A percentile compares a stretch with the other conserved stretches of the same genome.
Conservation (phyloP, 768 basidiomycete species). For the Boletus patriciae region DNA sequence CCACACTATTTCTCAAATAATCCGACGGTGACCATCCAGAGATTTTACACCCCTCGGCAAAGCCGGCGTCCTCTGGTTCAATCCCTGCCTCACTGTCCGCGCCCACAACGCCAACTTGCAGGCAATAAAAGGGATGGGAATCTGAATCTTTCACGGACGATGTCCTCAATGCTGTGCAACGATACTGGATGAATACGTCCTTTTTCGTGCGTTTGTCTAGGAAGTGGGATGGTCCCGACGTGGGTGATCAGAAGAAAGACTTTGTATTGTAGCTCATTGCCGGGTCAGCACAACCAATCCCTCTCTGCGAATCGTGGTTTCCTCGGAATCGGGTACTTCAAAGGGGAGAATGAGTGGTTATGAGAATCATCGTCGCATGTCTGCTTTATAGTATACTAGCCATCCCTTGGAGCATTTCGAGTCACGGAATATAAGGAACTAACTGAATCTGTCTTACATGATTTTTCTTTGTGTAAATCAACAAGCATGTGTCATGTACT, state of each 20-base stretch:
- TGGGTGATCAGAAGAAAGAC: conserved; percentile 50
- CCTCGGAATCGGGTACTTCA: conserved; percentile 77
- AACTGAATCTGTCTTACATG: neutral
- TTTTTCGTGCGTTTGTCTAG: neutral
- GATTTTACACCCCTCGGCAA: conserved; percentile 69
- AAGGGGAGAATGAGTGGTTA: conserved; percentile 74
- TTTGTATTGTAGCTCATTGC: conserved; percentile 38
- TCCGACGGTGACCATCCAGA: conserved; percentile 37
- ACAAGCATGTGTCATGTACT: too few relatives aligned
- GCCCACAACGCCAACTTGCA: conserved; percentile 69
- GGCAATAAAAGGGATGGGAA: conserved; percentile 85
- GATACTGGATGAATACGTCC: too few relatives aligned
- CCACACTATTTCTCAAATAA: neutral
- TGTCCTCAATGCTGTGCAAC: conserved; percentile 58
- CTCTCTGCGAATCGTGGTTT: conserved; percentile 70
- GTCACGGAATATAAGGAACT: too few relatives aligned
- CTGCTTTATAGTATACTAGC: neutral
- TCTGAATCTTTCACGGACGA: conserved; percentile 74
- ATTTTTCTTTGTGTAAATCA: too few relatives aligned
- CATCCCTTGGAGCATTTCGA: too few relatives aligned
- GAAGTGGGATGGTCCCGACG: neutral
- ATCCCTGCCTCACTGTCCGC: conserved; percentile 75
- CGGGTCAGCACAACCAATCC: conserved; percentile 71
- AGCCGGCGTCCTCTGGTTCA: conserved; percentile 78
- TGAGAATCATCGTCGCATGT: conserved; percentile 23